Evolutionary conservation across 2,329 filamentous ascomycete genomes (phyloP).

Genomic region (Sphaerostilbella broomeana): DNA sequence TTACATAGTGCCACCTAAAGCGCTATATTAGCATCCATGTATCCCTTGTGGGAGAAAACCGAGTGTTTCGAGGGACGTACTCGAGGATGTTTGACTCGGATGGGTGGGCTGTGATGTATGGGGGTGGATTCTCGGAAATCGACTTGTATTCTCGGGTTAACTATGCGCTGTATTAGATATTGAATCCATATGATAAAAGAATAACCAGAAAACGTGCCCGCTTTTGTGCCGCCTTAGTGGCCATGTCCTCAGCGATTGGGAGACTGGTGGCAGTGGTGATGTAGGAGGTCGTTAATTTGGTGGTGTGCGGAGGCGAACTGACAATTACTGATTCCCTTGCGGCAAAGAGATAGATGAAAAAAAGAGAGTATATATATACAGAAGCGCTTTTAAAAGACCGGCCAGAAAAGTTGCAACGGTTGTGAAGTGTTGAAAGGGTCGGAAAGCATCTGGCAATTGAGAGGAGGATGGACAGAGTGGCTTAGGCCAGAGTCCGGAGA

Average conservation of each 20-base stretch:
- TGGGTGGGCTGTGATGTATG: constrained; percentile 82
- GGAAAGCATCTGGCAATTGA: too few species aligned
- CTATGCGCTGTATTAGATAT: too few species aligned
- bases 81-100: constrained; percentile 89
- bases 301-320: background rate
- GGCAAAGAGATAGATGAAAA: too few species aligned
- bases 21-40: background rate
- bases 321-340: too few species aligned
- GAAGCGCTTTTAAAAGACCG: too few species aligned
- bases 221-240: constrained; percentile 66
- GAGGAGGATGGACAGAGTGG: constrained; percentile 1
- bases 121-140: constrained; percentile 68
- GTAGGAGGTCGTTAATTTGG: too few species aligned
- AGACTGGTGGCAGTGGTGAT: too few species aligned
- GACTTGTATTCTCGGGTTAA: constrained; percentile 58
- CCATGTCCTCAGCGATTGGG: constrained; percentile 42
- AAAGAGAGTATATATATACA: too few species aligned
- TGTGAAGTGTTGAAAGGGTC: too few species aligned
- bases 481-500: too few species aligned
- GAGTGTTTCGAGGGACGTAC: constrained; percentile 37
- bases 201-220: constrained; percentile 43
- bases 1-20: constrained; percentile 82
- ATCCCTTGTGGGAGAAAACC: background rate
- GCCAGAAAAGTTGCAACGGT: too few species aligned
- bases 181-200: too few species aligned